Evolutionary conservation across 768 basidiomycete species (phyloP).

Genomic region (Phlebiopsis gigantea): DNA sequence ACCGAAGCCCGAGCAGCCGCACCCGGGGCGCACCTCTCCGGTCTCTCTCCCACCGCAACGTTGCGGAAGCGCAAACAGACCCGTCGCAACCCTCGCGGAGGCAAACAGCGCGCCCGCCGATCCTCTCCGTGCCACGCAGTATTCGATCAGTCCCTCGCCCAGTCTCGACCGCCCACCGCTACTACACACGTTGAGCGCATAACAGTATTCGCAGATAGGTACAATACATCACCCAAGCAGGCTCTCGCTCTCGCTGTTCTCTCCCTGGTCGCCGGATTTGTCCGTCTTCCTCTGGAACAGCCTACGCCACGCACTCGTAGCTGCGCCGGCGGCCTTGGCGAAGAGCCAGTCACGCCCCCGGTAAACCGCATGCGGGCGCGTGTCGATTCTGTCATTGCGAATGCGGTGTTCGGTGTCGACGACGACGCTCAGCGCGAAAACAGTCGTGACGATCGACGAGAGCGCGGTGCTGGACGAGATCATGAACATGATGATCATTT

Average conservation of each 20-base stretch:
- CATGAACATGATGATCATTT: slow-evolving; percentile 96
- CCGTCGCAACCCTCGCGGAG: too few relatives aligned
- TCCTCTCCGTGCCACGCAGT: too few relatives aligned
- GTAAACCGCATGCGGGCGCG: slow-evolving; percentile 22
- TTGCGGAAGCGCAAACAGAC: too few relatives aligned
- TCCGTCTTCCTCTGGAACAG: neutral
- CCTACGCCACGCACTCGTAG: neutral
- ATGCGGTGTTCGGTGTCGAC: slow-evolving; percentile 70
- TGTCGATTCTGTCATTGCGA: slow-evolving; percentile 56
- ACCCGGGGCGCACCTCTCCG: too few relatives aligned
- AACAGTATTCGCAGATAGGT: neutral
- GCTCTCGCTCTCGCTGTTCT: neutral
- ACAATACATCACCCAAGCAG: neutral
- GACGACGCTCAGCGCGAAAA: slow-evolving; percentile 53
- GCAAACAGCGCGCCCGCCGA: too few relatives aligned
- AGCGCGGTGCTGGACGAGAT: slow-evolving; percentile 75
- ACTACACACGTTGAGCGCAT: too few relatives aligned
- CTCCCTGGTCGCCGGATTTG: neutral
- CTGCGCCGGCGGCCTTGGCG: too few relatives aligned
- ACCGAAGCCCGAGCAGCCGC: too few relatives aligned
- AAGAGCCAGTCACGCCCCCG: slow-evolving; percentile 19
- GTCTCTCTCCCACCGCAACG: too few relatives aligned
- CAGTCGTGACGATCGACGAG: slow-evolving; percentile 59
- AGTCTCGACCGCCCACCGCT: too few relatives aligned
- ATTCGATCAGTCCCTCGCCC: too few relatives aligned